phyloP scores from a whole-genome alignment of 2,329 filamentous ascomycete species.

The Xylariomycetidae sp. region DNA sequence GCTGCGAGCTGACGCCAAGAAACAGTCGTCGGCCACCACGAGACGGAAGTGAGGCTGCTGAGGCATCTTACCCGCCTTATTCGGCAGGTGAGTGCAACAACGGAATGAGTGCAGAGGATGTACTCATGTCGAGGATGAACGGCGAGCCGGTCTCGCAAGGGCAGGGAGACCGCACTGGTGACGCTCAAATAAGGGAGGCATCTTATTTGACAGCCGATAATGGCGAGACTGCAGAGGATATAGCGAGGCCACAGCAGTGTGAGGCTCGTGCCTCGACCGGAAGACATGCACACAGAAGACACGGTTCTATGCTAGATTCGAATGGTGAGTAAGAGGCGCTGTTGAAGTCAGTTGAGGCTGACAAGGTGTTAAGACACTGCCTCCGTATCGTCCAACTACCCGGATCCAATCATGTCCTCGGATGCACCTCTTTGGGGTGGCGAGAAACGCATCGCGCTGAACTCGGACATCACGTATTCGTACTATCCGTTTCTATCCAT shows the following conservation, averaged over 20 bases:
- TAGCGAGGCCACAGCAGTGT: too few species aligned
- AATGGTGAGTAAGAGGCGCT: too few species aligned
- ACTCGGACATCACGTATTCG: slow-evolving; percentile 35
- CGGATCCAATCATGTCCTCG: too few species aligned
- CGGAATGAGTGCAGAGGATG: slow-evolving; percentile 22
- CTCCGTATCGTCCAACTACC: too few species aligned
- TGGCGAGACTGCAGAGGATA: too few species aligned
- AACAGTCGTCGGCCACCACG: slow-evolving; percentile 26
- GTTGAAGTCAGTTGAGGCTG: too few species aligned
- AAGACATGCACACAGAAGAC: too few species aligned
- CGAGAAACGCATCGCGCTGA: slow-evolving; percentile 22
- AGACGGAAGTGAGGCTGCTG: slow-evolving; percentile 22
- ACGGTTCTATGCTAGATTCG: too few species aligned
- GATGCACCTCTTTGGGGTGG: slow-evolving; percentile 21
- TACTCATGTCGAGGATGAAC: slow-evolving; percentile 23
- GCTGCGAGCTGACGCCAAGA: too few species aligned
- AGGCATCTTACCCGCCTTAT: slow-evolving; percentile 26
- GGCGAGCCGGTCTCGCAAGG: slow-evolving; percentile 16
- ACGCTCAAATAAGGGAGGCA: slow-evolving; percentile 8
- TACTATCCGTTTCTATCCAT: slow-evolving; percentile 39
- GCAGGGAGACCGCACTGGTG: slow-evolving; percentile 10
- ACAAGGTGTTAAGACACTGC: slow-evolving; percentile 6
- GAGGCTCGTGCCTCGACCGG: too few species aligned
- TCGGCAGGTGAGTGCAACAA: slow-evolving; percentile 20
- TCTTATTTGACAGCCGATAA: slow-evolving; percentile 8